A percentile compares a stretch with the other conserved stretches of the same genome.
These are phyloP conservation scores for Eucalyptus decipiens DNA, from an alignment of 345 rosid genomes.

Conservation along the genomic window DNA sequence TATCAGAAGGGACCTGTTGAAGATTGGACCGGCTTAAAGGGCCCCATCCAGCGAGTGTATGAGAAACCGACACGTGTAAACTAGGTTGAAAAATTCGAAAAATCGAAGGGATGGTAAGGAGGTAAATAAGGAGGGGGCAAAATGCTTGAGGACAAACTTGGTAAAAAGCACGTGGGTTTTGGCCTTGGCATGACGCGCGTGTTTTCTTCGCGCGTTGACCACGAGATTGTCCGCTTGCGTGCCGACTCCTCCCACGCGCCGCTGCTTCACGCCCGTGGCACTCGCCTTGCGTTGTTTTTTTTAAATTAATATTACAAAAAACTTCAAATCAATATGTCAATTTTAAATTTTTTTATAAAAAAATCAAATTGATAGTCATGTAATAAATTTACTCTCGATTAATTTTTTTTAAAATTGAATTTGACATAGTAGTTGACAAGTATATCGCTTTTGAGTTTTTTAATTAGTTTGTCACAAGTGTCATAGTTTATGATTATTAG, in stretches of 20 bases:
- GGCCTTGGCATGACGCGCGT: neutral
- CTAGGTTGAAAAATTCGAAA: neutral
- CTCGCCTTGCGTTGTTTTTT: neutral
- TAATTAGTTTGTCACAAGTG: fast-evolving
- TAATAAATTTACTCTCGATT: too few relatives aligned
- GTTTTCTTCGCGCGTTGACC: neutral
- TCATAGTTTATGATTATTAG: too few relatives aligned
- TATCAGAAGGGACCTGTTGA: neutral
- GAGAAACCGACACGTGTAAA: neutral
- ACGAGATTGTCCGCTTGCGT: neutral
- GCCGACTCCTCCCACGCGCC: neutral
- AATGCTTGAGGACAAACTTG: neutral
- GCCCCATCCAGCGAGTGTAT: neutral
- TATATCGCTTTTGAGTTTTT: too few relatives aligned
- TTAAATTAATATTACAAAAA: neutral
- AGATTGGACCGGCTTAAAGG: neutral
- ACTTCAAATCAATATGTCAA: fast-evolving
- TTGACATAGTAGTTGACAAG: too few relatives aligned
- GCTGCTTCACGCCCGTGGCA: neutral
- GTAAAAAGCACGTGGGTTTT: neutral
- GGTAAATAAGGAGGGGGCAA: neutral
- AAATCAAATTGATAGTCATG: too few relatives aligned
- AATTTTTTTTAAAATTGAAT: too few relatives aligned
- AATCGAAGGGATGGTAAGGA: neutral
- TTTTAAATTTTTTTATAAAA: too few relatives aligned